Percentiles rank a stretch among this genome's conserved stretches.
Evolutionary conservation across 75 land plant genomes (phyloP).

Genomic region (Chamaecyparis obtusa): DNA sequence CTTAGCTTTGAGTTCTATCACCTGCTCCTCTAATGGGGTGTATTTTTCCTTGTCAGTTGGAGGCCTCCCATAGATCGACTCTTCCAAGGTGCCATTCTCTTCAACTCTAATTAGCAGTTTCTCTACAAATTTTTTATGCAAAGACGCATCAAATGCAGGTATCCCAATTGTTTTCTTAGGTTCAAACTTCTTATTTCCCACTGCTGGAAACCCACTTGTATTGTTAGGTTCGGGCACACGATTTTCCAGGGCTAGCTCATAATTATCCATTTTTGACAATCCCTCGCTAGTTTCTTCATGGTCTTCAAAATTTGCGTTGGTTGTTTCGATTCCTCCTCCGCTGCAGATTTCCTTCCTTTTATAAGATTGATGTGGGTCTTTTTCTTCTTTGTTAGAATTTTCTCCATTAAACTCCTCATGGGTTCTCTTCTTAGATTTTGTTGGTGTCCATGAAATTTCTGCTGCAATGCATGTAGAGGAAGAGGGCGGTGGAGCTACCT

Average conservation of each 20-base stretch:
- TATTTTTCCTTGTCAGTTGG: slow-evolving; percentile 36
- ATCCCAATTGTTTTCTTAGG: slow-evolving; percentile 21
- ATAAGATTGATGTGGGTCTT: slow-evolving; percentile 1
- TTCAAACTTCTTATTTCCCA: not conserved
- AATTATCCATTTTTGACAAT: not conserved
- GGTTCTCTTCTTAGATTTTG: slow-evolving; percentile 27
- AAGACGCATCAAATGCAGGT: slow-evolving; percentile 43
- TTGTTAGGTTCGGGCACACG: not conserved
- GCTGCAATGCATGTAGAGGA: slow-evolving; percentile 12
- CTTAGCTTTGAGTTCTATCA: slow-evolving; percentile 71
- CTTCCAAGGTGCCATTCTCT: slow-evolving; percentile 15
- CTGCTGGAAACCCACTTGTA: slow-evolving; percentile 13
- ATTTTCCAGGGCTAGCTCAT: not conserved
- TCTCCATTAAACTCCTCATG: slow-evolving; percentile 47
- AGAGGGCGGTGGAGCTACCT: slow-evolving; percentile 7
- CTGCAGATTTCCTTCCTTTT: slow-evolving; percentile 9
- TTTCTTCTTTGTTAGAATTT: slow-evolving; percentile 24
- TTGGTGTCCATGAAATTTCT: slow-evolving; percentile 6
- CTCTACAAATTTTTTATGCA: slow-evolving; percentile 62
- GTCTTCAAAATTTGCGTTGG: not conserved
- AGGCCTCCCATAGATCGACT: slow-evolving; percentile 25
- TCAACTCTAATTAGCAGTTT: slow-evolving; percentile 50
- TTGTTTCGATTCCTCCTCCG: not conserved
- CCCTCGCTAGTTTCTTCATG: not conserved
- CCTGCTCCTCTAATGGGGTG: slow-evolving; percentile 92